Conservation (phyloP, 1,284 basidiomycete species). For the Heterobasidion occidentale region DNA sequence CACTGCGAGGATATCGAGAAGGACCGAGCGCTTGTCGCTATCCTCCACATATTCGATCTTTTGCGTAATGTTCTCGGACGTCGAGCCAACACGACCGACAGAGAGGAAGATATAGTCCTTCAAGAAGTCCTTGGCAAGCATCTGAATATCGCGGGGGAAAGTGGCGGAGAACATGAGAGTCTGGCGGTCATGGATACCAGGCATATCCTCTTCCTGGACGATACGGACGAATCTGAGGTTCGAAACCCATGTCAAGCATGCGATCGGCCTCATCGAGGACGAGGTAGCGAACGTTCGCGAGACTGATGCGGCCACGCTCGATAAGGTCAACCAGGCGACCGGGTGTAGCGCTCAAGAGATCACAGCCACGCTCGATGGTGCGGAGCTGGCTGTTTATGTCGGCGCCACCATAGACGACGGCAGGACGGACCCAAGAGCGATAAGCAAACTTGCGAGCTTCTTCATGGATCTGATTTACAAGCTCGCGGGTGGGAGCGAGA, state of each 20-base stretch:
- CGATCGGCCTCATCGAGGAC: constrained; percentile 99
- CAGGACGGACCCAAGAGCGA: constrained; percentile 98
- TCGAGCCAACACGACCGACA: constrained; percentile 96
- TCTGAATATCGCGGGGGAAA: constrained; percentile 98
- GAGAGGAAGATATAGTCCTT: constrained; percentile 98
- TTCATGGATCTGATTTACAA: constrained; percentile 99
- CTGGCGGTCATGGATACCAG: constrained; percentile 85
- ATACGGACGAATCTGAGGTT: constrained; percentile 98
- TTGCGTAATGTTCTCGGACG: constrained; percentile 99
- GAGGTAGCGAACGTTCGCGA: constrained; percentile 95
- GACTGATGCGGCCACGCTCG: constrained; percentile 94
- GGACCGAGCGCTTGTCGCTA: constrained; percentile 91
- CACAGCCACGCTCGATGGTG: constrained; percentile 93
- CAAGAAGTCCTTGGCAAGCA: constrained; percentile 93
- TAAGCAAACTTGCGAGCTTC: constrained; percentile 99
- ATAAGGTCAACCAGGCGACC: constrained; percentile 98
- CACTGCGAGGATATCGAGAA: constrained; percentile 89
- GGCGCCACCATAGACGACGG: constrained; percentile 98
- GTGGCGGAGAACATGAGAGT: constrained; percentile 99
- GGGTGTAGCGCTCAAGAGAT: constrained; percentile 96
- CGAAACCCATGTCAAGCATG: constrained; percentile 99
- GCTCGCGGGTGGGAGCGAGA: constrained; percentile 95
- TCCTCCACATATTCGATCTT: constrained; percentile 99
- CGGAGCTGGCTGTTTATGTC: constrained; percentile 96
- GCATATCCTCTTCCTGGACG: constrained; percentile 99